Base-by-base conservation (phyloP, 176 grass and related monocot genomes). In the Hordeum marinum region DNA sequence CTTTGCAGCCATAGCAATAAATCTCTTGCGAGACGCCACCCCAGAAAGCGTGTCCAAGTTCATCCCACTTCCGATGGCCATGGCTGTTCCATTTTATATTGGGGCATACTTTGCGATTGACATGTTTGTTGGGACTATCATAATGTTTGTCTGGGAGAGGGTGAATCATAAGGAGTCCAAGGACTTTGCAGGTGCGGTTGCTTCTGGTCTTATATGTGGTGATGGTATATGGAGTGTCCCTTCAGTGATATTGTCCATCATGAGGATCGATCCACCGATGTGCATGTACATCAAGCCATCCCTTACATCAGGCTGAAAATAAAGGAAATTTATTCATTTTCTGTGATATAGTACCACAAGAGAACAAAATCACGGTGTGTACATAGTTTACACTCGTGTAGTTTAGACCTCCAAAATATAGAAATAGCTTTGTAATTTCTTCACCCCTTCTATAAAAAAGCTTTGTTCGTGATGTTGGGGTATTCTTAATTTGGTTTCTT, bases 81-180 rank as follows among this genome's bases (percentile, higher is more conserved):
- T 96, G 89, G 94, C 91, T 23, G 25, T 96, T 6, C 89, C 94
- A 13, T 97, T 97, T 64, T 97, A 97, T 72, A 94, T 94, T 50
- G 94, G 94, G 40, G 94, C 91, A 11, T 94, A 97, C 82, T 94
- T 97, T 25, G 94, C 91, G 1, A 90, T 97, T 2, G 94, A 97
- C 57, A 97, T 97, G 94, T 94, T 97, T 42, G 82, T 97, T 0
- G 94, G 94, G 29, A 97, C 89, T 0, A 76, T 87, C 31, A 92
- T 97, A 62, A 80, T 97, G 23, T 97, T 90, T 7, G 75, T 92
- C 37, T 97, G 94, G 94, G 87, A 97, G 74, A 77, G 37, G 79
- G 11, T 88, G 57, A 97, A 93, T 63, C 80, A 31, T 43, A 90
- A 90, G 75, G 94, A 94, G 8, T 90, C 87, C 0, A 83, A 97